Percentiles rank a stretch among this genome's conserved stretches.
Evolutionary conservation across 331 rosid species (phyloP).

Genomic region (Quercus tomentella): DNA sequence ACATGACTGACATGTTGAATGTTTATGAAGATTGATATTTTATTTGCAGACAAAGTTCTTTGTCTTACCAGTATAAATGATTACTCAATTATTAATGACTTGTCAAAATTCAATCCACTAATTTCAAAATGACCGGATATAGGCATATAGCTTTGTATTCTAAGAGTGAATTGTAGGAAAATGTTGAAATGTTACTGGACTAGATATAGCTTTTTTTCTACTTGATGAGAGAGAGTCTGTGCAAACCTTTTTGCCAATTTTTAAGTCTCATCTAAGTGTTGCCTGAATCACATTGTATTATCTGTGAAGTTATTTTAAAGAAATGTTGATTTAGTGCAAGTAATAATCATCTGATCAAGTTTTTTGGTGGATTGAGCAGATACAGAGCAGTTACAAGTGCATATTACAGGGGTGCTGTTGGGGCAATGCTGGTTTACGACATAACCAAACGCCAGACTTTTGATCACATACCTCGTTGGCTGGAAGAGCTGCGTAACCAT

Average conservation of each 20-base stretch:
- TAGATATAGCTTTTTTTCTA: background rate
- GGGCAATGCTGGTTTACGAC: constrained; percentile 95
- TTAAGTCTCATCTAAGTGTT: background rate
- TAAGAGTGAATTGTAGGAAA: background rate
- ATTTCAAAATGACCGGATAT: too few species aligned
- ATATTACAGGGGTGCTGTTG: constrained; percentile 94
- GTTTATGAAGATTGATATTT: background rate
- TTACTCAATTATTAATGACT: background rate
- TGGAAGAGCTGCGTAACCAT: constrained; percentile 88
- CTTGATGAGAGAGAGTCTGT: background rate
- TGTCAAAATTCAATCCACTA: too few species aligned
- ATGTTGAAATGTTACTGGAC: too few species aligned
- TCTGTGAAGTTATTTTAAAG: background rate
- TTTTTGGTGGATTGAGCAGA: constrained; percentile 36
- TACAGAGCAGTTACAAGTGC: constrained; percentile 98
- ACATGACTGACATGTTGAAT: background rate
- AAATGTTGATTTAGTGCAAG: background rate
- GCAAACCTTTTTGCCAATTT: background rate
- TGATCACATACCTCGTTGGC: constrained; percentile 96
- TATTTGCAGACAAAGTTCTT: background rate
- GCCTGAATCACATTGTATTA: background rate
- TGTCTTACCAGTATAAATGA: background rate
- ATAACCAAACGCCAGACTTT: constrained; percentile 83
- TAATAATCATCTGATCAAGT: background rate
- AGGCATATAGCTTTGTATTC: background rate